A percentile compares a stretch with the other conserved stretches of the same genome.
These are phyloP conservation scores for Vinca minor DNA, from an alignment of 257 asterid species.

Conservation along the genomic window DNA sequence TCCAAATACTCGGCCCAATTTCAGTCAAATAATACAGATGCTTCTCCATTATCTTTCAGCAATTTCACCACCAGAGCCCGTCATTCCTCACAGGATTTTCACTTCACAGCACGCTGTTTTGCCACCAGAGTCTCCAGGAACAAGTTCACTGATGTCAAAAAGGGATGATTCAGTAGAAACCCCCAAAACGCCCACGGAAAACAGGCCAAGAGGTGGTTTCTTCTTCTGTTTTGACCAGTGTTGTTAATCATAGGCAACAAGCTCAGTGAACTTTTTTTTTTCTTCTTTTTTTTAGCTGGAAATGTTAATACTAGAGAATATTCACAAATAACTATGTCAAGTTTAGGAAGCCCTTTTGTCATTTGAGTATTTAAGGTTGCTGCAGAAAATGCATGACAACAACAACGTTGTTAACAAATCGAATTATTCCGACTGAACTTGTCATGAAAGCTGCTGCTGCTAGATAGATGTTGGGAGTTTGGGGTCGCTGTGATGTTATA, in stretches of 20 bases:
- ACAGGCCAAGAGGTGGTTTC: constrained; percentile 40
- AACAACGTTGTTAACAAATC: constrained; percentile 13
- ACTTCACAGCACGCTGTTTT: constrained; percentile 50
- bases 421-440: constrained; percentile 15
- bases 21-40: constrained; percentile 86
- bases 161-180: constrained; percentile 49
- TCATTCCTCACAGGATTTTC: constrained; percentile 49
- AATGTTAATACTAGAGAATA: constrained; percentile 15
- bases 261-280: constrained; percentile 6
- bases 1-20: constrained; percentile 76
- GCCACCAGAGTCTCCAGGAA: constrained; percentile 93
- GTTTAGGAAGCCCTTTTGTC: no score
- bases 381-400: constrained; percentile 16
- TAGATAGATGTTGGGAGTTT: constrained; percentile 30
- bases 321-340: no score
- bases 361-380: no score
- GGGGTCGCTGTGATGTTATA: constrained; percentile 50
- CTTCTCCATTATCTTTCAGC: constrained; percentile 67
- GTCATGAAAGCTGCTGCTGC: neutral
- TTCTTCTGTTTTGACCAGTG: constrained; percentile 71
- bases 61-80: constrained; percentile 60
- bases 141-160: constrained; percentile 75
- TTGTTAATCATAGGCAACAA: constrained; percentile 14
- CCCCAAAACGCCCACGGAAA: constrained; percentile 36
- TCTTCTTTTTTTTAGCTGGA: constrained; percentile 19